A percentile compares a stretch with the other conserved stretches of the same genome.
These are phyloP conservation scores for Dactylonectria macrodidyma DNA, from an alignment of 2,329 filamentous ascomycete species.

Conservation along the genomic window DNA sequence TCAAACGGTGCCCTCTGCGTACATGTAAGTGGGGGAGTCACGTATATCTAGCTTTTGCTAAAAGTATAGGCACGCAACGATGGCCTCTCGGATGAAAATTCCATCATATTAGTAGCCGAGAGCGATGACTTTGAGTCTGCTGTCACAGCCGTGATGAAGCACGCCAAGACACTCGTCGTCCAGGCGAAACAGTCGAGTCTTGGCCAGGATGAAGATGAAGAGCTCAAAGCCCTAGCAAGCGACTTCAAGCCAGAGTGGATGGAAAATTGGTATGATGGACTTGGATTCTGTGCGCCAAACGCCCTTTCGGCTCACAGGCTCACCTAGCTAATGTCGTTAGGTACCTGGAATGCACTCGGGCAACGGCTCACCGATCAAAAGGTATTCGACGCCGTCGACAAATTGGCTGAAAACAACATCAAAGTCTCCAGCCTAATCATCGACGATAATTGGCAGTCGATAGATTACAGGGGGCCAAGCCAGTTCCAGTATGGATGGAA, in stretches of 20 bases:
- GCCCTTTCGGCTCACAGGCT: background rate
- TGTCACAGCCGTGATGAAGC: constrained; percentile 87
- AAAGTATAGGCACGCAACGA: constrained; percentile 76
- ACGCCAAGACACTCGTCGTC: constrained; percentile 74
- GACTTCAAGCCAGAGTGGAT: constrained; percentile 77
- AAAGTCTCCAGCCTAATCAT: constrained; percentile 90
- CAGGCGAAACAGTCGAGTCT: constrained; percentile 59
- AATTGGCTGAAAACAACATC: constrained; percentile 79
- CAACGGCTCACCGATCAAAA: constrained; percentile 86
- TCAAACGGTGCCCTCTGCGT: constrained; percentile 77
- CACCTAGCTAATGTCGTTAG: constrained; percentile 53
- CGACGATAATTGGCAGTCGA: constrained; percentile 95
- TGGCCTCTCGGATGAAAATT: constrained; percentile 65
- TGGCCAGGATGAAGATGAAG: constrained; percentile 62
- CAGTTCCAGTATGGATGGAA: constrained; percentile 78
- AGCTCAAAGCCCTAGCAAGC: constrained; percentile 62
- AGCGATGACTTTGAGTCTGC: constrained; percentile 82
- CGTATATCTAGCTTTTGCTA: constrained; percentile 18
- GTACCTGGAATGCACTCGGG: constrained; percentile 94
- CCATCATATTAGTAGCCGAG: constrained; percentile 78
- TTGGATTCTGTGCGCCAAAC: constrained; percentile 83
- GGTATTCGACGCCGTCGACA: constrained; percentile 81
- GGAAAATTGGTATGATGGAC: constrained; percentile 91
- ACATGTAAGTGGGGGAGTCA: constrained; percentile 63
- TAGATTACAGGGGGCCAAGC: constrained; percentile 67